Percentiles rank a stretch among this genome's conserved stretches.
Evolutionary conservation across 768 basidiomycete genomes (phyloP).

Genomic region (Pisolithus marmoratus): DNA sequence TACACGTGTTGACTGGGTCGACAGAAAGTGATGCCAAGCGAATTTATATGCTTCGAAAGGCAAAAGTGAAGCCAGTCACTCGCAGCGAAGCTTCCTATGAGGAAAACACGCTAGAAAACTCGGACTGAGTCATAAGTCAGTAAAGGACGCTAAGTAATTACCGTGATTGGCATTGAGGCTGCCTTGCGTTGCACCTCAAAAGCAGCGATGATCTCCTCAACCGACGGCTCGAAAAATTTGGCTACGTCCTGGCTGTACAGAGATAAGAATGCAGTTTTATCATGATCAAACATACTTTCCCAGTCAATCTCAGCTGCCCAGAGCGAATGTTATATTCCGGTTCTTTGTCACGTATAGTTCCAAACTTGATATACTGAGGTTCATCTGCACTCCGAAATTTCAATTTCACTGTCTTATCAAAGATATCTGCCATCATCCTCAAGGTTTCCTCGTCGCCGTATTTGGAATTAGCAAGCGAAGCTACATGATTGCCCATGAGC

Average conservation of each 20-base stretch:
- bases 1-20: conserved; percentile 41
- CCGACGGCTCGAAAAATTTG: conserved; percentile 38
- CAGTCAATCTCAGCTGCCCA: conserved; percentile 33
- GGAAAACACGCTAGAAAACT: conserved; percentile 30
- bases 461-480: conserved; percentile 21
- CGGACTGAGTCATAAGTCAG: too few species aligned
- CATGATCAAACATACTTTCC: conserved; percentile 18
- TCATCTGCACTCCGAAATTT: conserved; percentile 32
- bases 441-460: conserved; percentile 26
- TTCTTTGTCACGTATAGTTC: conserved; percentile 30
- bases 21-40: conserved; percentile 34
- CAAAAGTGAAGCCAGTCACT: conserved; percentile 40
- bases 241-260: conserved; percentile 29
- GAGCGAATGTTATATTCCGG: conserved; percentile 27
- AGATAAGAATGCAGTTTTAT: not conserved
- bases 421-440: conserved; percentile 24
- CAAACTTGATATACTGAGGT: conserved; percentile 35
- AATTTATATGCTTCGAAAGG: conserved; percentile 33
- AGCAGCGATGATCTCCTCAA: conserved; percentile 29
- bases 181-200: conserved; percentile 25
- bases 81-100: conserved; percentile 48
- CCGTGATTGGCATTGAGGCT: conserved; percentile 21
- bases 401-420: conserved; percentile 31
- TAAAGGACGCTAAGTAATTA: conserved; percentile 1
- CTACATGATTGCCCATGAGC: conserved; percentile 7